Percentiles rank a stretch among this genome's conserved stretches.
phyloP scores from a whole-genome alignment of 108 stramenopile genomes.

The Epithemia pelagica region DNA sequence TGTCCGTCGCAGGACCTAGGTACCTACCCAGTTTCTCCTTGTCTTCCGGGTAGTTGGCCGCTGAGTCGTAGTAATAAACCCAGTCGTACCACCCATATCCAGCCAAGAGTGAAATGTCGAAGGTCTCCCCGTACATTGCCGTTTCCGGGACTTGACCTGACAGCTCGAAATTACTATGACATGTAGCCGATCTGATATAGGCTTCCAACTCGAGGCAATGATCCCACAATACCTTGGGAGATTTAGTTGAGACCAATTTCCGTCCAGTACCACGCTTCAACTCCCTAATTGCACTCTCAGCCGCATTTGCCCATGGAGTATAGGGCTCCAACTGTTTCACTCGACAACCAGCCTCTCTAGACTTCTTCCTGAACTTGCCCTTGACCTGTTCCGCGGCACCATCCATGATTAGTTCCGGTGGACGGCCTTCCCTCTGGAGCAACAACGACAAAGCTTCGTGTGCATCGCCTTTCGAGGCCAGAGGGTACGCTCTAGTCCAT shows the following conservation, averaged over 20 bases:
- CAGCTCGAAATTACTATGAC: slow-evolving; percentile 12
- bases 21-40: slow-evolving; percentile 14
- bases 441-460: slow-evolving; percentile 22
- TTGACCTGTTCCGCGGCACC: neutral
- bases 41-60: neutral
- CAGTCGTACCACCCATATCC: slow-evolving; percentile 43
- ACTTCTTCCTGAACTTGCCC: neutral
- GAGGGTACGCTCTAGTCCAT: slow-evolving; percentile 17
- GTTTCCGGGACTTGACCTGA: slow-evolving; percentile 13
- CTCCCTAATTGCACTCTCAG: neutral
- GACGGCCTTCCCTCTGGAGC: neutral
- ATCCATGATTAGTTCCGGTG: neutral
- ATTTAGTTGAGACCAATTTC: neutral
- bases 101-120: slow-evolving; percentile 3
- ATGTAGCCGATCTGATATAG: neutral
- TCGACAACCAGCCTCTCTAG: slow-evolving; percentile 10
- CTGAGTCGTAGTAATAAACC: slow-evolving; percentile 20
- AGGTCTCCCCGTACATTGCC: neutral
- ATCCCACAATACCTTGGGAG: neutral
- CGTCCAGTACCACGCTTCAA: neutral
- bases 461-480: slow-evolving; percentile 9
- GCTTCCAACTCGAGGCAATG: neutral
- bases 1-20: slow-evolving; percentile 32
- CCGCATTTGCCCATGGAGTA: slow-evolving; percentile 32
- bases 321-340: neutral